phyloP scores from a whole-genome alignment of 441 rosid genomes.

The Populus hybrid region DNA sequence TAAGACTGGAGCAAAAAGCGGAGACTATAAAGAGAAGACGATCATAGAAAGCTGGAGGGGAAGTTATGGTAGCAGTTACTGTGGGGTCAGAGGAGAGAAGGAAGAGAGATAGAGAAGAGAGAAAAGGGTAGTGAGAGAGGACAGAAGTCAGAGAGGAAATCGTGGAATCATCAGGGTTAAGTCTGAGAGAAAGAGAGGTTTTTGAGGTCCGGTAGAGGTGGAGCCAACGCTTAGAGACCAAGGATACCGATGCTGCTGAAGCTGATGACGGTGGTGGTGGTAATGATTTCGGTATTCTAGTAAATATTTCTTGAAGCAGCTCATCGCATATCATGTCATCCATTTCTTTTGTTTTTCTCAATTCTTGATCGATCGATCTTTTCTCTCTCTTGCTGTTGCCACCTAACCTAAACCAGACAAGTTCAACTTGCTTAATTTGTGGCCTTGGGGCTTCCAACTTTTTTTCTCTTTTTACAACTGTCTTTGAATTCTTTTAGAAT shows the following conservation, averaged over 20 bases:
- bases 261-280: slow-evolving; percentile 31
- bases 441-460: neutral
- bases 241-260: slow-evolving; percentile 40
- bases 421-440: neutral
- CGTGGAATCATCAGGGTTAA: slow-evolving; percentile 27
- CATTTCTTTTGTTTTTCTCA: slow-evolving; percentile 30
- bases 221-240: slow-evolving; percentile 93
- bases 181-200: slow-evolving; percentile 59
- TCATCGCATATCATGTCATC: slow-evolving; percentile 64
- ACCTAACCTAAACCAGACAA: slow-evolving; percentile 1
- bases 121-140: slow-evolving; percentile 51
- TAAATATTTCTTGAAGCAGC: slow-evolving; percentile 68
- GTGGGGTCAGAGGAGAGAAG: slow-evolving; percentile 29
- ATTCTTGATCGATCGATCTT: neutral
- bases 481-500: slow-evolving; percentile 9
- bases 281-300: slow-evolving; percentile 40
- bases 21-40: slow-evolving; percentile 45
- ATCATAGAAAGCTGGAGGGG: slow-evolving; percentile 27
- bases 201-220: slow-evolving; percentile 62
- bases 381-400: neutral
- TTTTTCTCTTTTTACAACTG: neutral
- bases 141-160: slow-evolving; percentile 44
- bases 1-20: slow-evolving; percentile 47
- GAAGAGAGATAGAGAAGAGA: slow-evolving; percentile 50
- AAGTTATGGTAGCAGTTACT: neutral